Conservation (phyloP, 2,329 filamentous ascomycete genomes). For the Stagonosporopsis tanaceti region DNA sequence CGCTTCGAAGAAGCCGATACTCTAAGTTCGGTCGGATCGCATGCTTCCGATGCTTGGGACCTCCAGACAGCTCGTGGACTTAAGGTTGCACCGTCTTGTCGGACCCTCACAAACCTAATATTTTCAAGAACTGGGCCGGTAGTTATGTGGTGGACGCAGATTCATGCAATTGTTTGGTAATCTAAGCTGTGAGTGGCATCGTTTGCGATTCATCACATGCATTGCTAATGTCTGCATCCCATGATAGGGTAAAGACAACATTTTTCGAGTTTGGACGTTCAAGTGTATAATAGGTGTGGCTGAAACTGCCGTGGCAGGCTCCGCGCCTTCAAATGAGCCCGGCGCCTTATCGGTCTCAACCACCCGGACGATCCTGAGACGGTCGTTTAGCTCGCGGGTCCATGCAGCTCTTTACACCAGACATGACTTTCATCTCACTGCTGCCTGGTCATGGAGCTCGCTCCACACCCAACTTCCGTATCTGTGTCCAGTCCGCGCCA, state of each 20-base stretch:
- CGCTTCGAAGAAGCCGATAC: not conserved
- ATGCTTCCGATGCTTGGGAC: not conserved
- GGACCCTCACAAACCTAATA: not conserved
- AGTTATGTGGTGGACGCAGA: not conserved
- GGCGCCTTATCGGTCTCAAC: constrained; percentile 2
- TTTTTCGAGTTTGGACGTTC: not conserved
- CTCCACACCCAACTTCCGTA: constrained; percentile 1
- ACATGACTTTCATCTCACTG: not conserved
- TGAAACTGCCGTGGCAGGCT: not conserved
- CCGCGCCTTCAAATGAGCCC: not conserved
- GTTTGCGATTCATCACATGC: constrained; percentile 8
- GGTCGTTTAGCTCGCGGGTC: not conserved
- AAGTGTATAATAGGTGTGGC: not conserved
- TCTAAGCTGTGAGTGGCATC: constrained; percentile 2
- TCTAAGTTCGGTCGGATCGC: not conserved
- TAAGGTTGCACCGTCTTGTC: constrained; percentile 8
- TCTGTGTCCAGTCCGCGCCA: not conserved
- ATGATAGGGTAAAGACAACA: not conserved
- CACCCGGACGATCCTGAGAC: not conserved
- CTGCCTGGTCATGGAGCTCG: not conserved
- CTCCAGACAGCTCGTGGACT: constrained; percentile 1
- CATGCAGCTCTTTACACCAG: not conserved
- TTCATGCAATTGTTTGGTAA: not conserved
- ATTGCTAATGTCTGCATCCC: not conserved
- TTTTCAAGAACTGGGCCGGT: not conserved